Conservation (phyloP, 192 early-diverging fungal genomes). For the Entomortierella parvispora region DNA sequence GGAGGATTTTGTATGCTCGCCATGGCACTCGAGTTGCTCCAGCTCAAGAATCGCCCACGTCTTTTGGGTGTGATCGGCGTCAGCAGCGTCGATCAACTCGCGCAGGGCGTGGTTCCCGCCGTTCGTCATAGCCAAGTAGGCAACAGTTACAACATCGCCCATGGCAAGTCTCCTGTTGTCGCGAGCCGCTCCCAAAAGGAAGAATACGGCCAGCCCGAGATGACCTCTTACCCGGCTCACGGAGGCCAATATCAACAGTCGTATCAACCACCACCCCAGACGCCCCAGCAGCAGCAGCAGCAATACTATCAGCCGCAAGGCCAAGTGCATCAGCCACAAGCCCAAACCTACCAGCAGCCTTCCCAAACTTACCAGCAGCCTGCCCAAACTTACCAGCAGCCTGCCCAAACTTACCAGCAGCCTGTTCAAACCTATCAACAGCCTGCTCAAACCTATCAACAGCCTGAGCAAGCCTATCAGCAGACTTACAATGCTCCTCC, state of each 20-base stretch:
- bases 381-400: no score
- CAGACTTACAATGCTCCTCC: neutral
- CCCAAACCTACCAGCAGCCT: no score
- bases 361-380: no score
- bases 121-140: neutral
- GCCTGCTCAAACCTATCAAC: neutral
- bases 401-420: no score
- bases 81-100: neutral
- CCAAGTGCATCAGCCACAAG: neutral
- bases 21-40: conserved; percentile 17
- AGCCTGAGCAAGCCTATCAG: neutral
- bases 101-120: no score
- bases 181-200: neutral
- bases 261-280: neutral
- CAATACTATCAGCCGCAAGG: neutral
- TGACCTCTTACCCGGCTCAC: conserved; percentile 1
- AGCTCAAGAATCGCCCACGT: neutral
- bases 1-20: conserved; percentile 20
- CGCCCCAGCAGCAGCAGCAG: neutral
- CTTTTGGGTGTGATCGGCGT: neutral
- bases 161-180: neutral
- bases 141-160: neutral
- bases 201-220: conserved; percentile 9
- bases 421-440: no score
- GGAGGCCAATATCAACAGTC: neutral